Evolutionary conservation across 140 eudicot genomes (phyloP).

Genomic region (Oenanthe javanica): DNA sequence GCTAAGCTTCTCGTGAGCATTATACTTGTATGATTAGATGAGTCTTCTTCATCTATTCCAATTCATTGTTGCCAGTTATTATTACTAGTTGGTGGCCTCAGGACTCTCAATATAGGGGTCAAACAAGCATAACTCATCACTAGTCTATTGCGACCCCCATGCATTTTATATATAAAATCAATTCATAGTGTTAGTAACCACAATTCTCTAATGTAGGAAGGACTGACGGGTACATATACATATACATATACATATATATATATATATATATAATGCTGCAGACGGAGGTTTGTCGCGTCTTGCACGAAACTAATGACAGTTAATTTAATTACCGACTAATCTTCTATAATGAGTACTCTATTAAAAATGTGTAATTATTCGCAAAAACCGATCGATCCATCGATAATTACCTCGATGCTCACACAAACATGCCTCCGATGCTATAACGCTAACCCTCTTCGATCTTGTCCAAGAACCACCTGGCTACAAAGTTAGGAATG

Average conservation of each 20-base stretch:
- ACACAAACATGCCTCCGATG: too few species aligned
- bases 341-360: too few species aligned
- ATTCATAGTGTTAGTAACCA: too few species aligned
- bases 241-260: too few species aligned
- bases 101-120: neutral
- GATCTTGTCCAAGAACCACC: too few species aligned
- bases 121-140: neutral
- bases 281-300: neutral
- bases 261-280: neutral
- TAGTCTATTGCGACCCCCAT: neutral
- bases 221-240: neutral
- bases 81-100: neutral
- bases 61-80: neutral
- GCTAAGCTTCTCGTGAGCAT: slow-evolving; percentile 1
- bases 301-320: neutral
- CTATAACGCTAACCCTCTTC: too few species aligned
- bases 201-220: neutral
- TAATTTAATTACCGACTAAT: too few species aligned
- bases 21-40: neutral
- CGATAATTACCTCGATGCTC: too few species aligned
- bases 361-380: too few species aligned
- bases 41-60: neutral
- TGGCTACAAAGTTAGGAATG: too few species aligned
- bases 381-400: too few species aligned
- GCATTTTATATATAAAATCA: too few species aligned